Base-by-base conservation (phyloP, 148 eudicot species). In the Fallopia convolvulus region DNA sequence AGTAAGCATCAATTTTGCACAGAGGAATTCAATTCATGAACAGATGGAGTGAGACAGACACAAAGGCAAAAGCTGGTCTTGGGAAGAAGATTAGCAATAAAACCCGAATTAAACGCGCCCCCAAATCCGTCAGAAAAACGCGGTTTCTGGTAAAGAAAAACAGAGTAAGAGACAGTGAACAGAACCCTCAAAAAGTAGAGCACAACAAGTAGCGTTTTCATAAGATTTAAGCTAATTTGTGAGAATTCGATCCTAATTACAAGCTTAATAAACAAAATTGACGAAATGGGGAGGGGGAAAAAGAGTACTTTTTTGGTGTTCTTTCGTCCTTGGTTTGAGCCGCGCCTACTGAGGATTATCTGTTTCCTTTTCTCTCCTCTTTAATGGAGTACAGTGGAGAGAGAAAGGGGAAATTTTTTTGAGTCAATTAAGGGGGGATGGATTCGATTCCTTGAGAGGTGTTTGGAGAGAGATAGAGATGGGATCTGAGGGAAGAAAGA, bases 391-490 rank as follows among this genome's bases (percentile, higher is more conserved):
- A 65, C 71, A 65, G 71, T 30, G 21, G 46, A 68, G 72, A 36
- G 72, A 68, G 72, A 68, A 30, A 61, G 17, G 32, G 65, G 9
- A 32, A 32, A 6, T 0, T 0, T 0, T 1, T 4, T 36, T 36
- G 3, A 36, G 39, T 33, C 39, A 33, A 33, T 33, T 33, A 33
- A 33, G 39, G 39, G 72, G 72, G 72, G 72, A 68, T 68, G 72
- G 72, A 68, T 68, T 68, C 72, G 72, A 68, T 68, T 68, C 72
- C 72, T 68, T 33, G 8, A 65, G 41, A 65, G 41, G 70, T 32
- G 72, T 36, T 36, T 68, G 72, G 72, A 68, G 72, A 68, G 72
- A 36, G 15, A 30, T 3, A 12, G 70, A 61, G 39, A 68, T 36
- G 44, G 9, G 72, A 68, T 68, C 15, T 36, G 20, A 23, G 20